Base-by-base conservation (phyloP, 345 rosid species). In the Schrenkiella parvula region DNA sequence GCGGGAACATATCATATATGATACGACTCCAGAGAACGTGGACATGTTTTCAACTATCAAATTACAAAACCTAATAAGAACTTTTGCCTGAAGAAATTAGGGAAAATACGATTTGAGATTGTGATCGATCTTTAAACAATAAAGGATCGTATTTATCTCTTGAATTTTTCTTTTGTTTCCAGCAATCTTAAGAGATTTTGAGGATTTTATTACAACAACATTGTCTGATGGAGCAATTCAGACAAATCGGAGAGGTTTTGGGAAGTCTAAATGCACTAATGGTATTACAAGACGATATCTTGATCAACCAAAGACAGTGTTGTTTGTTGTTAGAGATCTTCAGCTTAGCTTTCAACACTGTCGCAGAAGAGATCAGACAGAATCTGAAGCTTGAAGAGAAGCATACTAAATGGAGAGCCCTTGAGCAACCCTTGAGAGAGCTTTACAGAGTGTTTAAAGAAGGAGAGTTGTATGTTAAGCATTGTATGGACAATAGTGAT, bases 241-340 rank as follows among this genome's bases (percentile, higher is more conserved):
- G 98, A 82, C 98, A 89, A 60, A 80, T 91, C 3, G 97, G 97
- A 4, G 96, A 89, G 82, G 96, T 87, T 35, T 51, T 95, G 11
- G 99, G 99, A 68, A 89, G 99, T 77, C 75, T 95, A 75, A 86
- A 78, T 48, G 97, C 97, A 37, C 78, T 88, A 3, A 88, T 88
- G 96, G 90, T 89, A 55, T 70, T 95, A 78, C 89, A 83, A 78
- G 97, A 95, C 17, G 91, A 89, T 3, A 83, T 85, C 26, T 88
- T 64, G 32, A 83, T 93, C 87, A 93, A 93, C 74, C 77, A 72
- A 61, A 80, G 85, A 15, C 96, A 93, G 62, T 93, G 97, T 23
- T 80, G 80, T 66, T 59, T 91, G 64, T 70, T 93, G 46, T 79
- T 86, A 14, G 84, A 89, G 2, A 72, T 90, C 17, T 89, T 87